A percentile compares a stretch with the other conserved stretches of the same genome.
Conservation (phyloP, 768 basidiomycete genomes). For the Saitozyma sp. region DNA sequence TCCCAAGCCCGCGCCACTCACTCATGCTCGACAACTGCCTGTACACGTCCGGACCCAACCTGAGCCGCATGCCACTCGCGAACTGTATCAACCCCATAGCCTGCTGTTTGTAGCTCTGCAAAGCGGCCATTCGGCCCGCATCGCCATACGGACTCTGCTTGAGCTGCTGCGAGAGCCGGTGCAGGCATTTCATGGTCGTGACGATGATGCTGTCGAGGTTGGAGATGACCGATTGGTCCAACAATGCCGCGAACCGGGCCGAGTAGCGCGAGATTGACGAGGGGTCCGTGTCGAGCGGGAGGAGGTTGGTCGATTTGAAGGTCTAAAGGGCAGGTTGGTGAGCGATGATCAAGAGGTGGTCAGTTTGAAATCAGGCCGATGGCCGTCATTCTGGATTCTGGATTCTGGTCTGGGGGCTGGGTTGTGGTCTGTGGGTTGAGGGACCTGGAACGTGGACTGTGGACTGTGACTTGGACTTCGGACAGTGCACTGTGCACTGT, state of each 20-base stretch:
- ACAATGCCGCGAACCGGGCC: conserved; percentile 87
- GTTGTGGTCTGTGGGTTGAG: too few relatives aligned
- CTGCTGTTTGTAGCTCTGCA: conserved; percentile 60
- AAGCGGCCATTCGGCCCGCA: conserved; percentile 60
- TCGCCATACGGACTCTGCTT: conserved; percentile 74
- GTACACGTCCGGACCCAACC: conserved; percentile 37
- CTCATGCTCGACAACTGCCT: conserved; percentile 28
- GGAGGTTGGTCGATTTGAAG: conserved; percentile 80
- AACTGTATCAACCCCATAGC: conserved; percentile 31
- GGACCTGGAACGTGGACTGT: too few relatives aligned
- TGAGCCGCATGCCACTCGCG: conserved; percentile 34
- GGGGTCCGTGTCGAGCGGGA: conserved; percentile 83
- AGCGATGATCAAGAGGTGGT: too few relatives aligned
- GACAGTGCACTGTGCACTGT: too few relatives aligned
- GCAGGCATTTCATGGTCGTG: conserved; percentile 88
- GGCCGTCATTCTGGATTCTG: neutral
- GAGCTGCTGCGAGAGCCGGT: conserved; percentile 72
- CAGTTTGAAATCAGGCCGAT: too few relatives aligned
- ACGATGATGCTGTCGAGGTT: conserved; percentile 86
- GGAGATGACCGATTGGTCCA: conserved; percentile 70
- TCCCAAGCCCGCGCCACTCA: conserved; percentile 2
- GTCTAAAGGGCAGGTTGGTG: conserved; percentile 57
- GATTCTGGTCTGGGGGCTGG: neutral
- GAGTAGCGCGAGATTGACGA: conserved; percentile 79
- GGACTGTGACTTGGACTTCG: too few relatives aligned